A percentile compares a stretch with the other conserved stretches of the same genome.
These are phyloP conservation scores for Ceratobasidium sp. DNA, from an alignment of 1,284 basidiomycete genomes.

Conservation along the genomic window DNA sequence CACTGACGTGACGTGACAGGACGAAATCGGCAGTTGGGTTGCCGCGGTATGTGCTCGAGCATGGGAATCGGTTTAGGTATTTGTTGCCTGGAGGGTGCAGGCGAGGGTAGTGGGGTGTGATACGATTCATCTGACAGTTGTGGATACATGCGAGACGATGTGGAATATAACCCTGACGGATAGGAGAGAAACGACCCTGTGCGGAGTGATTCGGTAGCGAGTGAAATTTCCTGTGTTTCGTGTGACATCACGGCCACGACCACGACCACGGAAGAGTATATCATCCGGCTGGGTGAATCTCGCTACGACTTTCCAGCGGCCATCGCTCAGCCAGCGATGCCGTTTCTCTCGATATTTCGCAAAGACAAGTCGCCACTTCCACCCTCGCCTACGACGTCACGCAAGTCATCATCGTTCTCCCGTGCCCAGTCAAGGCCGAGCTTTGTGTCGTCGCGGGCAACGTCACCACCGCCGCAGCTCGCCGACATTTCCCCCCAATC, in stretches of 20 bases:
- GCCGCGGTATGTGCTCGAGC: constrained; percentile 60
- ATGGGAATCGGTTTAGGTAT: constrained; percentile 60
- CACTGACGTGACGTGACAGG: constrained; percentile 45
- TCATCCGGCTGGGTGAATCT: not conserved
- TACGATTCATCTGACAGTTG: too few relatives aligned
- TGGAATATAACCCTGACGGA: not conserved
- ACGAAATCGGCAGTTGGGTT: constrained; percentile 59
- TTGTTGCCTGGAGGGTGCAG: constrained; percentile 65
- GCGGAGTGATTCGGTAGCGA: not conserved
- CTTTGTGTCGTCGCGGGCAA: not conserved
- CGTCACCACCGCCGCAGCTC: constrained; percentile 4
- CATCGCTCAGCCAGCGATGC: constrained; percentile 6
- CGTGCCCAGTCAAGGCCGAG: not conserved
- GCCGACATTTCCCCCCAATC: constrained; percentile 7
- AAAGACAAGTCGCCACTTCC: constrained; percentile 7
- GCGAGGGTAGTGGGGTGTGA: too few relatives aligned
- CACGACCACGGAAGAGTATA: not conserved
- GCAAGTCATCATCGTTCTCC: not conserved
- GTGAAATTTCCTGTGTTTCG: too few relatives aligned
- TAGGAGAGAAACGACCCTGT: not conserved
- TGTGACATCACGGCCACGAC: too few relatives aligned
- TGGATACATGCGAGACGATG: not conserved
- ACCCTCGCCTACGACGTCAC: not conserved
- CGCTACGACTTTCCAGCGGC: not conserved
- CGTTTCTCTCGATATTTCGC: constrained; percentile 31